Base-by-base conservation (phyloP, 495 filamentous ascomycete species). In the Daldinia grandis region DNA sequence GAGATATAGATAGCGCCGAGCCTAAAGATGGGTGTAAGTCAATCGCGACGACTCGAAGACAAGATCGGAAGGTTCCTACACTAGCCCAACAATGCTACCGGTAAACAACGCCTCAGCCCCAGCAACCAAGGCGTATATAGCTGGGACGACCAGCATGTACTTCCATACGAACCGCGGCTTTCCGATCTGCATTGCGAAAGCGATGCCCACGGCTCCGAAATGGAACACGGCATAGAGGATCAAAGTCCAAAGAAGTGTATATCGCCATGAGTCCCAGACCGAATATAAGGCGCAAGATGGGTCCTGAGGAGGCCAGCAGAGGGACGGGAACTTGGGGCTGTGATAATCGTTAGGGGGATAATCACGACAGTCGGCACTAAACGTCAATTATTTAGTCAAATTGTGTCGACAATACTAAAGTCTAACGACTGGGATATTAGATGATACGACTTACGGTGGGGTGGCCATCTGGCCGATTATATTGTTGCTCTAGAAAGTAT, bases 161-260 rank as follows among this genome's bases (percentile, higher is more conserved):
- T 89, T 90, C 91, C 90, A 94, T 78, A 86, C 90, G 24, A 80
- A 75, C 37, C 78, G 78, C 53, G 77, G 78, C 74, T 84, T 86
- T 64, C 86, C 82, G 27, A 84, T 79, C 71, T 92, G 93, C 78
- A 95, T 90, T 31, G 86, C 76, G 58, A 95, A 81, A 2, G 93
- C 92, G 73, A 91, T 94, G 10, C 81, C 83, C 0, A 90, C 89
- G 1, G 92, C 92, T 58, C 85, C 78, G 47, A 93, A 75, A 82
- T 97, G 87, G 77, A 92, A 85, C 64, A 88, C 75, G 67, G 87
- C 85, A 77, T 87, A 87, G 69, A 90, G 81, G 69, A 94, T 84
- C 66, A 92, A 78, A 33, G 95, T 98, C 95, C 95, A 99, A 76
- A 89, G 87, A 1, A 97, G 81, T 0, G 95, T 99, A 77, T 94